Conservation (phyloP, 139 green algal genomes). For the Chlorella vulgaris region DNA sequence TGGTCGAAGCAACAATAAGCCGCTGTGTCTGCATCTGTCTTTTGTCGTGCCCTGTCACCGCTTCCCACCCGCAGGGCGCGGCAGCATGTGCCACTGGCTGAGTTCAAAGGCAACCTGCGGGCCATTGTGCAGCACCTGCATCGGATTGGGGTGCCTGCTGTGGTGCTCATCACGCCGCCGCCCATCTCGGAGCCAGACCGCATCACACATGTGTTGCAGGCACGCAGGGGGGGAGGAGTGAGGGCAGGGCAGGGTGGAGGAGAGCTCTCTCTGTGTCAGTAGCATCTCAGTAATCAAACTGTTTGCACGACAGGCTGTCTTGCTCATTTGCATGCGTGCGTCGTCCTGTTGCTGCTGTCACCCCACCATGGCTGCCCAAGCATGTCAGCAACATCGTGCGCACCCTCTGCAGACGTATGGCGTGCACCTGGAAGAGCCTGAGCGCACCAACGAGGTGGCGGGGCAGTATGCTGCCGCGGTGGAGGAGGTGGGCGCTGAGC, state of each 20-base stretch:
- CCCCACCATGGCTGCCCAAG: too few species aligned
- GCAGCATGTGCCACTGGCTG: slow-evolving; percentile 86
- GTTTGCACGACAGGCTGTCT: too few species aligned
- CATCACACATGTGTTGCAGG: slow-evolving; percentile 49
- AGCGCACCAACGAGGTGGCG: slow-evolving; percentile 60
- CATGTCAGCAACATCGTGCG: too few species aligned
- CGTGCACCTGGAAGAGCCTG: slow-evolving; percentile 34
- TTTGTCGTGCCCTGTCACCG: too few species aligned
- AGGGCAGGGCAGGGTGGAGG: not conserved
- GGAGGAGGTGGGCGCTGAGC: slow-evolving; percentile 39
- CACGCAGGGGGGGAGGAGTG: not conserved
- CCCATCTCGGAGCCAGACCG: slow-evolving; percentile 70
- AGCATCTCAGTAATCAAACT: too few species aligned
- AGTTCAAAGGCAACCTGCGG: slow-evolving; percentile 74
- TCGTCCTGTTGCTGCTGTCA: too few species aligned
- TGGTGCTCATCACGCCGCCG: slow-evolving; percentile 80
- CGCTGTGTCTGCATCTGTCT: too few species aligned
- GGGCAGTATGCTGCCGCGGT: slow-evolving; percentile 63
- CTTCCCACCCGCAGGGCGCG: slow-evolving; percentile 62
- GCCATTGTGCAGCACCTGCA: slow-evolving; percentile 58
- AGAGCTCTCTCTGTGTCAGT: too few species aligned
- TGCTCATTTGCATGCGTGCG: too few species aligned
- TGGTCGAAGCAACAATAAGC: too few species aligned
- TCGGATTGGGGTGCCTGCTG: slow-evolving; percentile 31
- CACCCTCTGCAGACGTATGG: slow-evolving; percentile 32